Conservation (phyloP, 371 early-diverging fungal genomes). For the Syncephalis fuscata region DNA sequence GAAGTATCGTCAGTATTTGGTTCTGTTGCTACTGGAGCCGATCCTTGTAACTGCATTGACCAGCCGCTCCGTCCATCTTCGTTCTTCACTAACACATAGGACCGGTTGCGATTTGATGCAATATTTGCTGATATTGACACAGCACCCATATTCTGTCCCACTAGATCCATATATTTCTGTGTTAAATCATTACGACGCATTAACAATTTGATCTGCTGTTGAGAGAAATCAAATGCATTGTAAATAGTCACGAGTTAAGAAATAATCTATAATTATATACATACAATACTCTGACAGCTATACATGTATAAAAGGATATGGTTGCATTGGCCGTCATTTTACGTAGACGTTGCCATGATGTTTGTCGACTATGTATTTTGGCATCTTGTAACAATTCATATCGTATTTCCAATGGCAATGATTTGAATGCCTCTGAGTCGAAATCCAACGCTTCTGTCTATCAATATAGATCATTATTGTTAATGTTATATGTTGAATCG, state of each 20-base stretch:
- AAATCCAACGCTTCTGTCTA: conserved; percentile 39
- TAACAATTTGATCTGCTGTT: conserved; percentile 72
- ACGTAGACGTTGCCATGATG: conserved; percentile 56
- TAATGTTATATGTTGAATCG: no score
- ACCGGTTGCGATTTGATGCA: conserved; percentile 61
- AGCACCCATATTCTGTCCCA: conserved; percentile 7
- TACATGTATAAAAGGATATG: conserved; percentile 6
- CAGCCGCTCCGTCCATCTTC: conserved; percentile 53
- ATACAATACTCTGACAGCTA: not conserved
- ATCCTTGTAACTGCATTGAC: conserved; percentile 22
- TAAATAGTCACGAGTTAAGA: conserved; percentile 1
- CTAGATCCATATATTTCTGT: conserved; percentile 50
- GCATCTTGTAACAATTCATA: conserved; percentile 80
- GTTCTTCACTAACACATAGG: conserved; percentile 72
- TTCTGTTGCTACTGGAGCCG: not conserved
- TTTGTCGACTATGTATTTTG: conserved; percentile 64
- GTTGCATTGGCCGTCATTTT: conserved; percentile 45
- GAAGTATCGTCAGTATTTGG: no score
- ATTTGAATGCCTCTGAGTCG: conserved; percentile 57
- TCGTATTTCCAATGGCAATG: conserved; percentile 71
- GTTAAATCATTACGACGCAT: conserved; percentile 76
- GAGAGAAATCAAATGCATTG: conserved; percentile 74
- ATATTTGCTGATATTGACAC: conserved; percentile 31
- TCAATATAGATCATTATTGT: no score
- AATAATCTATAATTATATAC: not conserved